Percentiles rank a stretch among this genome's conserved stretches.
These are phyloP conservation scores for Pseudocercospora eumusae DNA, from an alignment of 2,329 filamentous ascomycete species.

Conservation along the genomic window DNA sequence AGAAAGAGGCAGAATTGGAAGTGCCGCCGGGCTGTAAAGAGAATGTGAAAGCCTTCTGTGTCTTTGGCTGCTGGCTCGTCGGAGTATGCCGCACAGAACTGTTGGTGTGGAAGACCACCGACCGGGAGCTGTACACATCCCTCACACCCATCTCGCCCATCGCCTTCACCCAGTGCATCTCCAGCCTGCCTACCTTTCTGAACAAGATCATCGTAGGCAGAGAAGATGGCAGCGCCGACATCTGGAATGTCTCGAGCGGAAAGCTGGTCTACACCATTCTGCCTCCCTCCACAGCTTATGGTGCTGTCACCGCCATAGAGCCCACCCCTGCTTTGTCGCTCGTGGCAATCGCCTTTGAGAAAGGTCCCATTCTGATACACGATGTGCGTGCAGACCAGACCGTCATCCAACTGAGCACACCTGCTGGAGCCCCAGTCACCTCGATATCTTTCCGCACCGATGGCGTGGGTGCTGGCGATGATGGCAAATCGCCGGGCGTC, in stretches of 20 bases:
- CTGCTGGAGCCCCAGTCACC: conserved; percentile 65
- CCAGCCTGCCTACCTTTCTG: conserved; percentile 88
- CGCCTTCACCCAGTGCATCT: conserved; percentile 72
- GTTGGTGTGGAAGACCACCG: conserved; percentile 84
- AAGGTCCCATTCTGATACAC: conserved; percentile 75
- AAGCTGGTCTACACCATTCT: conserved; percentile 90
- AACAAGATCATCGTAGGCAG: conserved; percentile 94
- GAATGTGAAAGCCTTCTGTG: conserved; percentile 72
- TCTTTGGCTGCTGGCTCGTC: conserved; percentile 90
- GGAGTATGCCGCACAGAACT: conserved; percentile 74
- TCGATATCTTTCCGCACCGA: conserved; percentile 91
- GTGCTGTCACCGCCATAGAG: conserved; percentile 82
- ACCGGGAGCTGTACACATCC: conserved; percentile 86
- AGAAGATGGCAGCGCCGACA: conserved; percentile 85
- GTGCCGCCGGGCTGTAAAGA: conserved; percentile 66
- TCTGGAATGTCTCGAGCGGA: conserved; percentile 93
- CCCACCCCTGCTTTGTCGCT: conserved; percentile 81
- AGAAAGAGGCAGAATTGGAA: conserved; percentile 74
- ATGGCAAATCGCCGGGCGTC: conserved; percentile 81
- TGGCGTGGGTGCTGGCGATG: conserved; percentile 80
- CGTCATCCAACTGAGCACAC: conserved; percentile 60
- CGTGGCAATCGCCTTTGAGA: conserved; percentile 82
- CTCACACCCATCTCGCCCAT: conserved; percentile 62
- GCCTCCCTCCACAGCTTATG: conserved; percentile 70
- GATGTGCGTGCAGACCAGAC: conserved; percentile 78